Base-by-base conservation (phyloP, 2,329 filamentous ascomycete genomes). In the Apiospora malaysiana region DNA sequence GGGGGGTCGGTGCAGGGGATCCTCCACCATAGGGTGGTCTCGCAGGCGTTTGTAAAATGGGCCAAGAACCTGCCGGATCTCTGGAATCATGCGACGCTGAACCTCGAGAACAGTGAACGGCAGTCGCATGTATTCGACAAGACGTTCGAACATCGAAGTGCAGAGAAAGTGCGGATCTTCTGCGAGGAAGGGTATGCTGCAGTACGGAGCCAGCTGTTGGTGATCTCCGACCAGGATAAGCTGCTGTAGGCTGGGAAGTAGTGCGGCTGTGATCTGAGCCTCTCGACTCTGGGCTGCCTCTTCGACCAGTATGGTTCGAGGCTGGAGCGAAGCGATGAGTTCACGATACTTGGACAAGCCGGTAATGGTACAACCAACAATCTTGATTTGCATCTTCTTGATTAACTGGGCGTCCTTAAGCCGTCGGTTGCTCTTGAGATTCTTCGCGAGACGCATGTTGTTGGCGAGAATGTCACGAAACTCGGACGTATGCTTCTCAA, bases 271-370 rank as follows among this genome's bases (percentile, higher is more conserved):
- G 47, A 89, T 85, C 68, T 86, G 88, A 8, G 89, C 88, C 77
- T 93, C 92, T 7, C 91, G 86, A 0, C 91, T 92, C 78, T 97
- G 93, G 0, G 93, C 94, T 0, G 93, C 92, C 81, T 96, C 92
- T 83, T 96, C 92, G 67, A 97, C 90, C 47, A 97, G 82, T 18
- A 95, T 85, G 4, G 93, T 85, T 32, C 85, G 88, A 0, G 94
- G 93, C 40, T 87, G 84, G 5, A 95, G 78, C 1, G 88, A 88
- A 0, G 90, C 85, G 27, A 97, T 83, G 2, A 95, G 83, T 0
- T 87, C 88, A 4, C 93, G 89, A 72, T 96, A 95, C 75, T 97
- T 97, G 80, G 91, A 91, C 10, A 97, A 78, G 0, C 94, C 93
- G 0, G 94, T 97, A 0, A 92, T 94, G 0, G 94, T 97, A 68